These are phyloP conservation scores for Canavalia gladiata DNA, from an alignment of 306 rosid genomes.

Conservation along the genomic window DNA sequence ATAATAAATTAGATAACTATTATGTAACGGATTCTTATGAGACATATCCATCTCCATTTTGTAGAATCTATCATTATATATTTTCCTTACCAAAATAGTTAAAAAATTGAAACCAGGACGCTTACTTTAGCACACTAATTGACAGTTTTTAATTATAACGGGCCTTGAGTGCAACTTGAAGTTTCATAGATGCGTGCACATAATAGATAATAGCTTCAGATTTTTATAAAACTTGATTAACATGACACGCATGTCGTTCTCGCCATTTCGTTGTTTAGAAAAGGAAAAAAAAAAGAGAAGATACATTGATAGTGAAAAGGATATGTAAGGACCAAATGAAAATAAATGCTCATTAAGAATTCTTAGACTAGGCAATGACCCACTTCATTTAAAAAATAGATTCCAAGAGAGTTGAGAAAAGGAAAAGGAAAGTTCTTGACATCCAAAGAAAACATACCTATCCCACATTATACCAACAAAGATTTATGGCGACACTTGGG, in stretches of 20 bases:
- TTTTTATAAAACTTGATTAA: slow-evolving; percentile 3
- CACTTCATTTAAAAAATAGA: slow-evolving; percentile 8
- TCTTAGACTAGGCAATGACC: slow-evolving; percentile 10
- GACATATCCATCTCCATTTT: neutral
- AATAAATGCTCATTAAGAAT: slow-evolving; percentile 12
- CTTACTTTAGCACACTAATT: neutral
- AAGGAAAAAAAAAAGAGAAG: neutral
- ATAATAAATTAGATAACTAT: neutral
- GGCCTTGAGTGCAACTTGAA: neutral
- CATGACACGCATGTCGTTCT: slow-evolving; percentile 18
- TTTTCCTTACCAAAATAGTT: neutral
- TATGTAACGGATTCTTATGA: neutral
- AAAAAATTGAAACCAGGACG: neutral
- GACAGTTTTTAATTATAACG: neutral
- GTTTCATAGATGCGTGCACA: neutral
- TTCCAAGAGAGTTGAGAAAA: neutral
- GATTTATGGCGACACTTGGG: neutral
- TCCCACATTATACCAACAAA: neutral
- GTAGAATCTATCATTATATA: neutral
- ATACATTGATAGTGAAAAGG: slow-evolving; percentile 42
- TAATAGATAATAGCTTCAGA: neutral
- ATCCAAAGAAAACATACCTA: slow-evolving; percentile 9
- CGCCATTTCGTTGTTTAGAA: neutral
- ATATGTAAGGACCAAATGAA: slow-evolving; percentile 41
- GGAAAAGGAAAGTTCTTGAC: slow-evolving; percentile 34